Percentiles rank a stretch among this genome's conserved stretches.
Evolutionary conservation across 1,139 yeast species (phyloP).

Genomic region (Blastobotrys persicus): DNA sequence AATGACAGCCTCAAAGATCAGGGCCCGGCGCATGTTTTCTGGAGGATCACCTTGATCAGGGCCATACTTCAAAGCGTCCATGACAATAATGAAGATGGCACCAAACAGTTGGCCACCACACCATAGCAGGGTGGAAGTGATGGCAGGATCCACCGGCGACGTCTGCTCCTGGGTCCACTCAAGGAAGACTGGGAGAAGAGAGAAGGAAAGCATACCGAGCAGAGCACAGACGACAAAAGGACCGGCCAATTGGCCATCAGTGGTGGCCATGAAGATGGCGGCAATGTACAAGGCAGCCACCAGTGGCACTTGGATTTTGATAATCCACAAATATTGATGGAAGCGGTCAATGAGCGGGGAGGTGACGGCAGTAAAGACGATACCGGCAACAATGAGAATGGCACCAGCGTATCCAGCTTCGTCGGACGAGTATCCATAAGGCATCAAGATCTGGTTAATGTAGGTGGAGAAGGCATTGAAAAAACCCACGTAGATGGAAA

Average conservation of each 20-base stretch:
- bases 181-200: conserved; percentile 36
- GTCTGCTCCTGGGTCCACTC: conserved; percentile 40
- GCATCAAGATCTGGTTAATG: conserved; percentile 37
- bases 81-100: conserved; percentile 36
- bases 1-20: conserved; percentile 37
- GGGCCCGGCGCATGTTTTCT: conserved; percentile 35
- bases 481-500: conserved; percentile 38
- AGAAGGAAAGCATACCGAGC: conserved; percentile 38
- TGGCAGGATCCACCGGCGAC: conserved; percentile 37
- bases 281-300: conserved; percentile 35
- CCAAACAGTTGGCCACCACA: conserved; percentile 38
- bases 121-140: conserved; percentile 36
- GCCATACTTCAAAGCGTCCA: conserved; percentile 35
- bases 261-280: conserved; percentile 35
- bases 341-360: conserved; percentile 37
- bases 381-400: conserved; percentile 35
- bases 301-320: conserved; percentile 33
- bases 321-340: conserved; percentile 30
- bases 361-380: conserved; percentile 34
- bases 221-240: conserved; percentile 37
- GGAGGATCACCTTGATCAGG: conserved; percentile 34
- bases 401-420: conserved; percentile 41
- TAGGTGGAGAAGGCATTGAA: conserved; percentile 39
- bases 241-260: conserved; percentile 30
- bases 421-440: conserved; percentile 37